Conservation (phyloP, 495 filamentous ascomycete genomes). For the Penicillium egyptiacum region DNA sequence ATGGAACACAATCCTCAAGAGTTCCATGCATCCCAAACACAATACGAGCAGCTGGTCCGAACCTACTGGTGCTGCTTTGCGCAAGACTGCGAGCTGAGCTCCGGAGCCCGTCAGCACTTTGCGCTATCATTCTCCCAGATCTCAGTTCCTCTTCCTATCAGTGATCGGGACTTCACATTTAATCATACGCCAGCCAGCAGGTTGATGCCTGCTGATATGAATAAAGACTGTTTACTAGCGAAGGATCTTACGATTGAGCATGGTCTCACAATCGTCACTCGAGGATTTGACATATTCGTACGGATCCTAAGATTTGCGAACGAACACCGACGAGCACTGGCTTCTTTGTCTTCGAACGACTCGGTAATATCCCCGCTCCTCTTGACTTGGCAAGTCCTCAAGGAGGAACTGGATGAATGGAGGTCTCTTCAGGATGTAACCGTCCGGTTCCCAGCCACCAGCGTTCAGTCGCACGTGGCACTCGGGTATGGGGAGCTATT, state of each 20-base stretch:
- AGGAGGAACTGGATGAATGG: constrained; percentile 46
- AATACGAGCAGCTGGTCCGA: constrained; percentile 47
- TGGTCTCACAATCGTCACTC: constrained; percentile 41
- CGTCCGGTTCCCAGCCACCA: constrained; percentile 40
- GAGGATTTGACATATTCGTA: constrained; percentile 48
- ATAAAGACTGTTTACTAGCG: constrained; percentile 21
- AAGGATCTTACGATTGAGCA: constrained; percentile 37
- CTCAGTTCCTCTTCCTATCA: constrained; percentile 44
- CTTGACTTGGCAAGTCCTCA: constrained; percentile 35
- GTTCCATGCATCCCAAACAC: constrained; percentile 40
- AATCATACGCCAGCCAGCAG: constrained; percentile 27
- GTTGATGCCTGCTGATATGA: constrained; percentile 42
- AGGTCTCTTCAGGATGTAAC: constrained; percentile 42
- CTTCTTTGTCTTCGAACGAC: constrained; percentile 19
- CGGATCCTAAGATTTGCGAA: constrained; percentile 47
- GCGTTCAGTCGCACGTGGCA: constrained; percentile 43
- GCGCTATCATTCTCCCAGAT: constrained; percentile 46
- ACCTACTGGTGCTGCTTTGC: constrained; percentile 50
- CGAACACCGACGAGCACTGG: constrained; percentile 39
- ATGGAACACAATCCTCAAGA: constrained; percentile 45
- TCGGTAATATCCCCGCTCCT: constrained; percentile 22
- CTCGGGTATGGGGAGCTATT: constrained; percentile 46
- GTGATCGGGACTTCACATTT: constrained; percentile 45
- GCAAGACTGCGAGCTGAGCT: constrained; percentile 48
- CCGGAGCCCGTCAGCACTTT: constrained; percentile 46